Evolutionary conservation across 257 asterid genomes (phyloP).

Genomic region (Nicotiana attenuata): DNA sequence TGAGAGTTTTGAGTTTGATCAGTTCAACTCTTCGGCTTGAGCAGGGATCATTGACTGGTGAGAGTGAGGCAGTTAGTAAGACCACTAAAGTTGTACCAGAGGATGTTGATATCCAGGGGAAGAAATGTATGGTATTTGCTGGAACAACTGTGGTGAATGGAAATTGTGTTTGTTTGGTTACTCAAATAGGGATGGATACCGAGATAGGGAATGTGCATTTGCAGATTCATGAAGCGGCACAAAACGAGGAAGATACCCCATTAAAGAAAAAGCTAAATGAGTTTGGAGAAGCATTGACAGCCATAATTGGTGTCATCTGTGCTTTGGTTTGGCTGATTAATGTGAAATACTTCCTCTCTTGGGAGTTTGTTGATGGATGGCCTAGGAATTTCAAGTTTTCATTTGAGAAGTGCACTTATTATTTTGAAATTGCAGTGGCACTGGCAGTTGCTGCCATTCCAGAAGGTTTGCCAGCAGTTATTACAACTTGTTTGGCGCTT

Average conservation of each 20-base stretch:
- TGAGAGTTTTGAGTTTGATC: slow-evolving; percentile 84
- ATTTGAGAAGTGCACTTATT: slow-evolving; percentile 96
- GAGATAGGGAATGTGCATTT: slow-evolving; percentile 93
- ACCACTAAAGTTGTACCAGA: slow-evolving; percentile 71
- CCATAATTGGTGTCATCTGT: slow-evolving; percentile 80
- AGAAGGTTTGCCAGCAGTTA: slow-evolving; percentile 97
- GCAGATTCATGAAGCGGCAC: slow-evolving; percentile 94
- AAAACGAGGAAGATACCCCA: slow-evolving; percentile 90
- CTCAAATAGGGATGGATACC: slow-evolving; percentile 83
- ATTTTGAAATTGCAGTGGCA: slow-evolving; percentile 98
- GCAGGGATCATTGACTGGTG: slow-evolving; percentile 98
- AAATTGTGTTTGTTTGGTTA: slow-evolving; percentile 77
- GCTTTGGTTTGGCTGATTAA: slow-evolving; percentile 91
- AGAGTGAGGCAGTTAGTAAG: slow-evolving; percentile 95
- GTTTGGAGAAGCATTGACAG: slow-evolving; percentile 90
- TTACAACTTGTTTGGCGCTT: slow-evolving; percentile 96
- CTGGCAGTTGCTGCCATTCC: slow-evolving; percentile 99
- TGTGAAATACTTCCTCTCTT: slow-evolving; percentile 86
- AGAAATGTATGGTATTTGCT: slow-evolving; percentile 95
- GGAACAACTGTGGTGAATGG: slow-evolving; percentile 99
- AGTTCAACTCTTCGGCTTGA: slow-evolving; percentile 90
- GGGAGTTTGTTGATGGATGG: slow-evolving; percentile 96
- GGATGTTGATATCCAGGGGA: slow-evolving; percentile 96
- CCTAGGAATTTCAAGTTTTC: slow-evolving; percentile 90
- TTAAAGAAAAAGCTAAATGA: slow-evolving; percentile 95